Evolutionary conservation across 257 asterid species (phyloP).

Genomic region (Plantago elongata): DNA sequence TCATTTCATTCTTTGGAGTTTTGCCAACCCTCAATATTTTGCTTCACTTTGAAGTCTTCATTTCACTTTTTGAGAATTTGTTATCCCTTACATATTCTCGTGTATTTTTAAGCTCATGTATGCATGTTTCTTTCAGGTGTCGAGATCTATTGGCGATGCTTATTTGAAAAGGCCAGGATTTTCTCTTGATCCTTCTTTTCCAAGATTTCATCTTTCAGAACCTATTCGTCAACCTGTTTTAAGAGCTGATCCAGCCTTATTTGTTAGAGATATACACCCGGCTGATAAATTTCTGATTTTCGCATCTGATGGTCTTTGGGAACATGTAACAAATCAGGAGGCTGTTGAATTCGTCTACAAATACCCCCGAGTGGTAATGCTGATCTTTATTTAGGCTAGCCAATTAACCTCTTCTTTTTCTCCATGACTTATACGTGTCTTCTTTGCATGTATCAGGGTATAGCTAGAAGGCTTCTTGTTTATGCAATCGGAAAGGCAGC

Average conservation of each 20-base stretch:
- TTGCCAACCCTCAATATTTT: not conserved
- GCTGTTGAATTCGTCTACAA: conserved; percentile 71
- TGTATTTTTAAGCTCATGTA: too few species aligned
- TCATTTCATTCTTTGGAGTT: too few species aligned
- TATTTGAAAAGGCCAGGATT: conserved; percentile 74
- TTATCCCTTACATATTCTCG: not conserved
- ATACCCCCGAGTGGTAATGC: conserved; percentile 54
- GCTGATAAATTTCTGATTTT: conserved; percentile 68
- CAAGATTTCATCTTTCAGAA: conserved; percentile 56
- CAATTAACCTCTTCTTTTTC: not conserved
- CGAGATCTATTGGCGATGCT: conserved; percentile 91
- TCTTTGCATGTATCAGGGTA: conserved; percentile 39
- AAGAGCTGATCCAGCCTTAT: conserved; percentile 64
- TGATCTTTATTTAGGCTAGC: not conserved
- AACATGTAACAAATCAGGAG: conserved; percentile 61
- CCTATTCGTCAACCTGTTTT: conserved; percentile 58
- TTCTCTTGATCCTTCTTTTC: conserved; percentile 44
- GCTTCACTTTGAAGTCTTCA: too few species aligned
- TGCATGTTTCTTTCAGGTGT: conserved; percentile 39
- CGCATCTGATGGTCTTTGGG: conserved; percentile 96
- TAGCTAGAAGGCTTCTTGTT: conserved; percentile 61
- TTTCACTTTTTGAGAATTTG: too few species aligned
- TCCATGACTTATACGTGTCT: not conserved
- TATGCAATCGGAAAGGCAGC: conserved; percentile 47
- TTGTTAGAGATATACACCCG: conserved; percentile 34